Evolutionary conservation across 2,329 filamentous ascomycete genomes (phyloP), one percentile per base, ranked within the genome.

Genomic region (Fusarium beomiforme): DNA sequence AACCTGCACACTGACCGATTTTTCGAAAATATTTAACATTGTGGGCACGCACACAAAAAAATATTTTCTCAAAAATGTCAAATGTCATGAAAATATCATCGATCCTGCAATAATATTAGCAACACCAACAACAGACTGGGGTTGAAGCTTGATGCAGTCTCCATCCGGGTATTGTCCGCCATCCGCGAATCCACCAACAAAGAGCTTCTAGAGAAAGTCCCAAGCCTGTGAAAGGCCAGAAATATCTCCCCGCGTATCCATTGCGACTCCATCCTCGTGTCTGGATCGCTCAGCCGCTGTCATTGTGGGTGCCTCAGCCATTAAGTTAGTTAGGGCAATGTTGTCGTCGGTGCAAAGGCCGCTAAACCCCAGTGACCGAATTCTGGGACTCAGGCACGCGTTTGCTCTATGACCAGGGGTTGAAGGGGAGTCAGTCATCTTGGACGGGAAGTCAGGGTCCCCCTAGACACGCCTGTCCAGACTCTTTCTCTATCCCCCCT

Each of bases 341-440:
- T 72, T 74, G 70, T 72, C 49, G 64, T 65, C 69, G 68, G 72
- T 68, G 71, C 49, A 59, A 75, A 59, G 75, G 76, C 75, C 75
- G 72, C 76, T 77, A 77, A 73, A 76, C 73, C 74, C 77, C 73
- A 73, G 76, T 77, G 69, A 76, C 75, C 64, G 67, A 75, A 64
- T 71, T 69, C 72, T 78, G 76, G 76, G 76, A 76, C 75, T 59
- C 66, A 71, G 73, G 72, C 75, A 77, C 75, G 67, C 68, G 65
- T 75, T 72, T 62, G 69, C 57, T 65, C 63, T 70, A 62, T 69
- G 68, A 42, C 62, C 60, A 42, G 33, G 41, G 53, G 24, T 34
- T 34, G 33, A 34, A 34, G 33, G 8, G 47, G 47, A 50, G 47
- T 50, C 29, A 34, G 73, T 65, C 60, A 59, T 56, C 71, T 64